A percentile compares a stretch with the other conserved stretches of the same genome.
Conservation (phyloP, 2,329 filamentous ascomycete species). For the Stemphylium beticola region DNA sequence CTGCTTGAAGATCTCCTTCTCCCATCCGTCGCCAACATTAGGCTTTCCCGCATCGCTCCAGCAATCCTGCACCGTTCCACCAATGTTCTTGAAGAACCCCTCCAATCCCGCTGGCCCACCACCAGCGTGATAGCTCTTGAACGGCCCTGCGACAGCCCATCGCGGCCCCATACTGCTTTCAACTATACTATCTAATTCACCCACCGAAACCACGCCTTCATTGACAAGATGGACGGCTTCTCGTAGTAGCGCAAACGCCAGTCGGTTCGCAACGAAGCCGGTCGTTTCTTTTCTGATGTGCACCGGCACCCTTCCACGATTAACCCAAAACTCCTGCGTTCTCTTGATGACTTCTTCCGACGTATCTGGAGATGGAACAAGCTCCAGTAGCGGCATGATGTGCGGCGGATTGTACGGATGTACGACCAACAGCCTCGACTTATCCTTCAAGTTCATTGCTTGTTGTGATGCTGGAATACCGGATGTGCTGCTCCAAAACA, state of each 20-base stretch:
- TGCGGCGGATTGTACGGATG: slow-evolving; percentile 69
- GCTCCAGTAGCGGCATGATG: slow-evolving; percentile 66
- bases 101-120: slow-evolving; percentile 61
- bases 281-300: slow-evolving; percentile 59
- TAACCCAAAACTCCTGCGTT: slow-evolving; percentile 56
- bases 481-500: slow-evolving; percentile 65
- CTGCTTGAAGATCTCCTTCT: slow-evolving; percentile 54
- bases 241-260: slow-evolving; percentile 63
- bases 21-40: slow-evolving; percentile 54
- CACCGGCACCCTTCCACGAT: slow-evolving; percentile 54
- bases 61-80: slow-evolving; percentile 60
- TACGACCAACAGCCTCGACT: slow-evolving; percentile 59
- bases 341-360: slow-evolving; percentile 44
- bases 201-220: slow-evolving; percentile 58
- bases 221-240: slow-evolving; percentile 63
- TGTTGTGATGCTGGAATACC: slow-evolving; percentile 64
- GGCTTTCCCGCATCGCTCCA: slow-evolving; percentile 59
- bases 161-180: slow-evolving; percentile 37
- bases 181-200: slow-evolving; percentile 60
- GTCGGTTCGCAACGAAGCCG: slow-evolving; percentile 64
- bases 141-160: slow-evolving; percentile 55
- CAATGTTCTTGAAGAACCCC: slow-evolving; percentile 63
- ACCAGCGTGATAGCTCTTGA: slow-evolving; percentile 65
- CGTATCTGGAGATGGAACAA: slow-evolving; percentile 60
- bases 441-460: slow-evolving; percentile 50